Base-by-base conservation (phyloP, 441 rosid species). In the Flueggea neowawraea region DNA sequence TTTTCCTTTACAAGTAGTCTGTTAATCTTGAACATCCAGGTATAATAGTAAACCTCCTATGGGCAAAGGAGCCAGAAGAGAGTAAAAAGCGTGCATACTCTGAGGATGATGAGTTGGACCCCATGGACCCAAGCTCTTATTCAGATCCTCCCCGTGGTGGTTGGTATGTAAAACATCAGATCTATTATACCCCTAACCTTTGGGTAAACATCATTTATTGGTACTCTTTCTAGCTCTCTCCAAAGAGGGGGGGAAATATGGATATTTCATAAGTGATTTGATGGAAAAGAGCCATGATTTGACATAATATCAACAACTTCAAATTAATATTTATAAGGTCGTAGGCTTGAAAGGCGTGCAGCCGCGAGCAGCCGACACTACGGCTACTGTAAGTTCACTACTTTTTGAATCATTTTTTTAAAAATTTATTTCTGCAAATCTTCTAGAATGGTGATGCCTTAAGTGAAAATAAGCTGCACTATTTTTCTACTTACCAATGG, bases 121-220 rank as follows among this genome's bases (percentile, higher is more conserved):
- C 99, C 14, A 94, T 94, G 99, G 99, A 94, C 65, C 97, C 99
- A 61, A 94, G 97, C 78, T 78, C 99, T 68, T 94, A 94, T 77
- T 94, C 99, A 55, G 99, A 94, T 81, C 97, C 97, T 79, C 99
- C 99, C 55, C 96, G 99, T 39, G 97, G 99, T 62, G 99, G 97
- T 84, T 94, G 99, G 99, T 94, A 84, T 41, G 78, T 62, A 61
- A 62, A 50, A 54, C 28, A 14, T 66, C 48, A 36, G 41, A 36
- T 36, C 50, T 47, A 47, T 47, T 12, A 47, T 47, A 9, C 6
- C 41, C 9, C 9, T 36, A 36, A 8, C 41, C 41, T 36, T 5
- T 36, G 41, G 41, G 41, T 36, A 54, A 28, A 10, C 53, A 15
- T 54, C 32, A 61, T 48, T 48, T 67, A 39, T 71, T 44, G 41